phyloP scores from a whole-genome alignment of 208 protist genomes.

The Wallacemonas sp. region DNA sequence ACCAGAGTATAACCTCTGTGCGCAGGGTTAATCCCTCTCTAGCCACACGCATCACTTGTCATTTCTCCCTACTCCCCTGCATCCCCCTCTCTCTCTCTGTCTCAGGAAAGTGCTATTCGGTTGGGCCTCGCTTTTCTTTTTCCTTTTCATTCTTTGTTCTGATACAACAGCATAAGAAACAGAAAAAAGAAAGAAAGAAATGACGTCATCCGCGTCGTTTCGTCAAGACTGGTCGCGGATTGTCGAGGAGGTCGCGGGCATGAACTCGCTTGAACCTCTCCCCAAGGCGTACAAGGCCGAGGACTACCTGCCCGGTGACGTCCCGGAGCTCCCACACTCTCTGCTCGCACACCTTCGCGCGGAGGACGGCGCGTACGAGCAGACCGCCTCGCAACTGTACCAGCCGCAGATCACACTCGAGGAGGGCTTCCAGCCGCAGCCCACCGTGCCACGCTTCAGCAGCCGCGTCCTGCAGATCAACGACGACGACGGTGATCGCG shows the following conservation, averaged over 20 bases:
- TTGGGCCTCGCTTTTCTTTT: too few species aligned
- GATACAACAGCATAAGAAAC: too few species aligned
- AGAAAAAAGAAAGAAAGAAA: too few species aligned
- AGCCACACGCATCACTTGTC: too few species aligned
- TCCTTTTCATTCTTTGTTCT: too few species aligned
- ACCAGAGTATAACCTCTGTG: too few species aligned
- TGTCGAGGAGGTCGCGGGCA: slow-evolving; percentile 55
- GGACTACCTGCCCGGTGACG: slow-evolving; percentile 34
- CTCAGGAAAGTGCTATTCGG: too few species aligned
- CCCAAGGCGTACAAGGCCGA: slow-evolving; percentile 31
- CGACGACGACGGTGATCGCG: background rate
- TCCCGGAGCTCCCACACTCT: slow-evolving; percentile 21
- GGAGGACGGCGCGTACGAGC: slow-evolving; percentile 40
- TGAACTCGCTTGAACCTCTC: slow-evolving; percentile 54
- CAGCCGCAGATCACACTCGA: slow-evolving; percentile 59
- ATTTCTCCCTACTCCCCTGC: background rate
- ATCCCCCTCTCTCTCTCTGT: too few species aligned
- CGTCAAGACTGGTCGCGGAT: slow-evolving; percentile 41
- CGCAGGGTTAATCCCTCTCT: too few species aligned
- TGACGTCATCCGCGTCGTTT: background rate
- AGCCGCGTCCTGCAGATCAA: slow-evolving; percentile 19
- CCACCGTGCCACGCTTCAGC: slow-evolving; percentile 38
- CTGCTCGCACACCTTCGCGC: slow-evolving; percentile 47
- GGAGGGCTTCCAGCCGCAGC: slow-evolving; percentile 64
- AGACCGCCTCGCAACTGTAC: slow-evolving; percentile 37